Base-by-base conservation (phyloP, 2,329 filamentous ascomycete species). In the Ilyonectria destructans region DNA sequence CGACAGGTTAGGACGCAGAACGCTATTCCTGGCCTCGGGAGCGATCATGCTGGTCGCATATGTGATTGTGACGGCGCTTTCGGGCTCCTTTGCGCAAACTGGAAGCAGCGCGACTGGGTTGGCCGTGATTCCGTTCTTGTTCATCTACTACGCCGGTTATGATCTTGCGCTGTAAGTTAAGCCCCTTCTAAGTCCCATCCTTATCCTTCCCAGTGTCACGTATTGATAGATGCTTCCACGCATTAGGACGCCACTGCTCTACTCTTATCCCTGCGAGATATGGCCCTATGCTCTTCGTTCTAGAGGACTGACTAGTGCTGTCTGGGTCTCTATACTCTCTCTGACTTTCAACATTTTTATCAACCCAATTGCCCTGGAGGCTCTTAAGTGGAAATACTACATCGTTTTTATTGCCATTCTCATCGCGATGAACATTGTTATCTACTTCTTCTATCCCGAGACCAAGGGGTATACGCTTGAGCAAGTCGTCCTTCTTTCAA, bases 301-400 rank as follows among this genome's bases (percentile, higher is more conserved):
- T 19, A 8, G 33, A 2, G 54, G 54, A 35, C 33, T 40, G 17
- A 62, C 59, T 48, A 46, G 40, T 26, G 45, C 12, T 15, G 52
- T 54, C 17, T 46, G 55, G 45, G 51, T 64, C 55, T 40, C 35
- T 15, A 40, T 40, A 6, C 35, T 40, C 35, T 40, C 35, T 4
- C 4, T 40, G 35, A 40, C 35, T 40, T 67, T 69, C 52, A 80
- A 79, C 58, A 75, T 76, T 35, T 80, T 80, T 60, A 78, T 82
- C 63, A 84, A 83, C 59, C 81, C 81, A 0, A 80, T 83, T 35
- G 81, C 78, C 2, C 73, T 83, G 12, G 77, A 79, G 3, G 69
- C 71, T 7, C 79, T 83, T 26, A 71, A 68, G 0, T 83, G 81
- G 82, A 81, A 77, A 56, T 82, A 80, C 65, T 84, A 83, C 69